Conservation (phyloP, 345 rosid genomes). For the Hibiscus trionum region DNA sequence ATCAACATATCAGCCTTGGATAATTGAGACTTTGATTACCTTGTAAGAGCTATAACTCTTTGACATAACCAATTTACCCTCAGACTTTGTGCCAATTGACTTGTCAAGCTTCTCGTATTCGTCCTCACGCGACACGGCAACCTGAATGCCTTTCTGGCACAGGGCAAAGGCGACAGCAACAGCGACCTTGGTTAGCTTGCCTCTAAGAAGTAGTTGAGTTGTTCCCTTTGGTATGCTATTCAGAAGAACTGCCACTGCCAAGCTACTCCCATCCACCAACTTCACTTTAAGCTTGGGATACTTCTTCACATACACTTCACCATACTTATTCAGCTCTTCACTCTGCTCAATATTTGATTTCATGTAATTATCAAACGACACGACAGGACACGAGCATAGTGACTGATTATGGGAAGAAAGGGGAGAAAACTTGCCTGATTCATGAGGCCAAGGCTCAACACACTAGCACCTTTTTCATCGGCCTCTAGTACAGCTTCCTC, state of each 20-base stretch:
- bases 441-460: slow-evolving; percentile 12
- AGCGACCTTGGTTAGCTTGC: slow-evolving; percentile 44
- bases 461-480: slow-evolving; percentile 44
- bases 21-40: slow-evolving; percentile 17
- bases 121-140: not conserved
- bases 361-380: not conserved
- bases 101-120: slow-evolving; percentile 30
- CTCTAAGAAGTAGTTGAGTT: slow-evolving; percentile 36
- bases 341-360: slow-evolving; percentile 5
- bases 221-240: slow-evolving; percentile 50
- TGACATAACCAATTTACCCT: slow-evolving; percentile 23
- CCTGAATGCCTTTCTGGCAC: slow-evolving; percentile 32
- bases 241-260: slow-evolving; percentile 22
- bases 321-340: too few species aligned
- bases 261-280: too few species aligned
- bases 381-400: not conserved
- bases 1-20: not conserved
- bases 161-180: slow-evolving; percentile 34
- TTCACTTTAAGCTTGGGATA: too few species aligned
- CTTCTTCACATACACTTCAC: too few species aligned
- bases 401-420: not conserved
- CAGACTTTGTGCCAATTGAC: slow-evolving; percentile 14
- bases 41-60: slow-evolving; percentile 16
- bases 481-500: slow-evolving; percentile 56
- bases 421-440: slow-evolving; percentile 37